Percentiles rank a stretch among this genome's conserved stretches.
Evolutionary conservation across 2,329 filamentous ascomycete genomes (phyloP).

Genomic region (Fusarium sp.): DNA sequence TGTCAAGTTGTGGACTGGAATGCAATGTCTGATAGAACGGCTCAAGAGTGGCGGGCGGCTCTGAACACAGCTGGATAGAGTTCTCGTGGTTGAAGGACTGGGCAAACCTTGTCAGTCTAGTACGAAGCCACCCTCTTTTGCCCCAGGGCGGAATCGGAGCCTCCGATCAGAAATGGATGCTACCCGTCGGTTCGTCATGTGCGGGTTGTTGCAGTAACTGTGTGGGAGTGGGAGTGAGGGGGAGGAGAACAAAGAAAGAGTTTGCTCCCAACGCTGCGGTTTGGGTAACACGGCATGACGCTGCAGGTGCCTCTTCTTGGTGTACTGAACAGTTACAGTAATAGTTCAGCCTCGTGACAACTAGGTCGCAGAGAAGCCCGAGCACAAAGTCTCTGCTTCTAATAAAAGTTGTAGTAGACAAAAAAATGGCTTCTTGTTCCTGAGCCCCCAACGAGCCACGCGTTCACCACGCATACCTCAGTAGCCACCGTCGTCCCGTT

Average conservation of each 20-base stretch:
- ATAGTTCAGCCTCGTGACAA: conserved; percentile 1
- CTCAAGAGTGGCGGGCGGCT: conserved; percentile 1
- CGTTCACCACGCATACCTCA: conserved; percentile 27
- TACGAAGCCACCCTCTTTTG: conserved; percentile 17
- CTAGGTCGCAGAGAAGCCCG: conserved; percentile 6
- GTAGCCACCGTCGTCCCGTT: conserved; percentile 20
- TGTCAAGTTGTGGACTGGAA: conserved; percentile 29
- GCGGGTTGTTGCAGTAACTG: conserved; percentile 13
- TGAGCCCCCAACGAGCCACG: conserved; percentile 9
- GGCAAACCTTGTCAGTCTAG: conserved; percentile 31
- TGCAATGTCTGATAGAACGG: conserved; percentile 32
- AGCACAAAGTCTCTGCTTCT: background rate
- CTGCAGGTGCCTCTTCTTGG: background rate
- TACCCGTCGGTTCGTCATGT: conserved; percentile 12
- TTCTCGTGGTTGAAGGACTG: conserved; percentile 20
- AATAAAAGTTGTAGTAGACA: background rate
- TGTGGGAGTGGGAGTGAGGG: background rate
- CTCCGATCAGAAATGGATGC: conserved; percentile 22
- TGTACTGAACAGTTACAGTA: background rate
- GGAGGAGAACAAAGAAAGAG: conserved; percentile 17
- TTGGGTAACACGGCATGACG: conserved; percentile 28
- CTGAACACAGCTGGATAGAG: conserved; percentile 21
- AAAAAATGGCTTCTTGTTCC: background rate
- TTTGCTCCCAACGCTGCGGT: conserved; percentile 27
- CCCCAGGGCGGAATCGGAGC: conserved; percentile 23